Percentiles rank a stretch among this genome's conserved stretches.
Evolutionary conservation across 2,329 filamentous ascomycete genomes (phyloP).

Genomic region (Fusarium cyanostomum): DNA sequence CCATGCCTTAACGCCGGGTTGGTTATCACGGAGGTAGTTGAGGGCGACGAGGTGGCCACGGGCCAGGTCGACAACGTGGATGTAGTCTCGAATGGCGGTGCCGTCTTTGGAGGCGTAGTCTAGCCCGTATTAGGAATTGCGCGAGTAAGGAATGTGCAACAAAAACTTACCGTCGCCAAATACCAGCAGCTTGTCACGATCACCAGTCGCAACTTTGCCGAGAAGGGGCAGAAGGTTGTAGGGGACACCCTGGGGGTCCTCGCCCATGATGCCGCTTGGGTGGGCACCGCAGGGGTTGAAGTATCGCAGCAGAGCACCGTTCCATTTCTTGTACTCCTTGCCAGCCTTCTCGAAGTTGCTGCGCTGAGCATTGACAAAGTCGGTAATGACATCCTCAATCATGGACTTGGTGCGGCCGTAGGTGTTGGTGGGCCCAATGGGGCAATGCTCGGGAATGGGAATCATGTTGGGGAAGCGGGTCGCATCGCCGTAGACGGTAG

Average conservation of each 20-base stretch:
- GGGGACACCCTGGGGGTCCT: slow-evolving; percentile 94
- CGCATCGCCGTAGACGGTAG: slow-evolving; percentile 97
- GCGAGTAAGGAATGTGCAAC: not conserved
- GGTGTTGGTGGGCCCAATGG: slow-evolving; percentile 94
- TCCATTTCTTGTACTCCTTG: slow-evolving; percentile 84
- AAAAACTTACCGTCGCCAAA: slow-evolving; percentile 84
- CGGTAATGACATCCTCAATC: slow-evolving; percentile 91
- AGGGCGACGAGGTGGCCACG: slow-evolving; percentile 88
- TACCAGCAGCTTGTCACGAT: slow-evolving; percentile 91
- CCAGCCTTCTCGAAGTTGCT: slow-evolving; percentile 83
- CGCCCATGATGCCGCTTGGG: slow-evolving; percentile 95
- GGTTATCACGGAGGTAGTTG: slow-evolving; percentile 83
- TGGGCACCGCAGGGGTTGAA: slow-evolving; percentile 98
- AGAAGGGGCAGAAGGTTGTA: slow-evolving; percentile 96
- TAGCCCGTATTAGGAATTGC: slow-evolving; percentile 50
- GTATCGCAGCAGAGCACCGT: slow-evolving; percentile 91
- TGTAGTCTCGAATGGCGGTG: slow-evolving; percentile 97
- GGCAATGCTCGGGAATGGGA: slow-evolving; percentile 96
- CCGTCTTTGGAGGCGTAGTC: slow-evolving; percentile 93
- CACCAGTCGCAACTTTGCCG: slow-evolving; percentile 94
- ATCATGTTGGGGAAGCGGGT: slow-evolving; percentile 98
- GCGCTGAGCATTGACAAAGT: slow-evolving; percentile 88
- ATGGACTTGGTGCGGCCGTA: slow-evolving; percentile 97
- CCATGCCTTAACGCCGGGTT: slow-evolving; percentile 94
- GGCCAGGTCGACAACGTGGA: slow-evolving; percentile 92